Percentiles rank a stretch among this genome's conserved stretches.
Evolutionary conservation across 208 protist species (phyloP).

Genomic region (Trypanosoma platydactyli): DNA sequence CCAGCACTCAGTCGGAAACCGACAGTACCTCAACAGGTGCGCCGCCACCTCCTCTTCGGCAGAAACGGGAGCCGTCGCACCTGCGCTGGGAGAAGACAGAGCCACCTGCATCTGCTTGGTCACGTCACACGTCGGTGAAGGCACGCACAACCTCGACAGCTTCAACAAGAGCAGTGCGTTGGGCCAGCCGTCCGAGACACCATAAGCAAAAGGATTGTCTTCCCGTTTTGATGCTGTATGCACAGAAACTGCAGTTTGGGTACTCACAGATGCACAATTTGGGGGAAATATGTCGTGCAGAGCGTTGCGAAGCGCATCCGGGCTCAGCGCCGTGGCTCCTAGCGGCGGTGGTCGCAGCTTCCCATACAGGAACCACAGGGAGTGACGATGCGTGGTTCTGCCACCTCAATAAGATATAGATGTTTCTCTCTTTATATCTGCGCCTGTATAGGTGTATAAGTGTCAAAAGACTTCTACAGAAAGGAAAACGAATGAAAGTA

Average conservation of each 20-base stretch:
- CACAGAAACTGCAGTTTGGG: not conserved
- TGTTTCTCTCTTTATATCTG: not conserved
- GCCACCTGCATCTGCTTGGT: not conserved
- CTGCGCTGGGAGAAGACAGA: not conserved
- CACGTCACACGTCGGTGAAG: not conserved
- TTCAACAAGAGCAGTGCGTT: conserved; percentile 1
- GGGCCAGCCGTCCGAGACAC: not conserved
- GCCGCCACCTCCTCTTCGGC: conserved; percentile 14
- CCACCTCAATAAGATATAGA: too few species aligned
- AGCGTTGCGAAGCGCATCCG: not conserved
- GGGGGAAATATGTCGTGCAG: conserved; percentile 7
- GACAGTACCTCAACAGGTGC: conserved; percentile 26
- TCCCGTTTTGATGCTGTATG: not conserved
- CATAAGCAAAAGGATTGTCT: not conserved
- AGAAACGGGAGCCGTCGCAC: too few species aligned
- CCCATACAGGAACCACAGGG: not conserved
- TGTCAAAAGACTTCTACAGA: not conserved
- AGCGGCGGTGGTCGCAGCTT: not conserved
- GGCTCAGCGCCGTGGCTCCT: not conserved
- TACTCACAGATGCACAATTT: not conserved
- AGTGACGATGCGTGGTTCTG: too few species aligned
- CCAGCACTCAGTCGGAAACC: conserved; percentile 25
- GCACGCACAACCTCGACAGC: conserved; percentile 5
- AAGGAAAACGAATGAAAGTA: not conserved
- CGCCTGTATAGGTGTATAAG: too few species aligned